Evolutionary conservation across 768 basidiomycete genomes (phyloP), one percentile per base, ranked within the genome.

Genomic region (Tricholoma matsutake): DNA sequence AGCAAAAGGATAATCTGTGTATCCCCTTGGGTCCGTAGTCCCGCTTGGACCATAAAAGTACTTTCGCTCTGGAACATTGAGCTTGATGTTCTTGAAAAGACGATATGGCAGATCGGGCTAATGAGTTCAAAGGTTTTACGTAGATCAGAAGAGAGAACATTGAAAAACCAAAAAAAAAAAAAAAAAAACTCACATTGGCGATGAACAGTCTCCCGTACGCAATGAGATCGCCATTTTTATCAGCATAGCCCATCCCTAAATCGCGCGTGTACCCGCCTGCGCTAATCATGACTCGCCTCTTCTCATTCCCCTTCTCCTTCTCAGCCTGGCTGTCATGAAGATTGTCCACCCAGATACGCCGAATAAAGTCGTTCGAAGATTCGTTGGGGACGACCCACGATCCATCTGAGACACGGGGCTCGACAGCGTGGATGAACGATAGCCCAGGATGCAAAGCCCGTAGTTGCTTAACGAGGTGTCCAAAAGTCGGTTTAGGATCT

Each of bases 351-450:
- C 79, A 80, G 18, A 78, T 76, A 1, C 67, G 31, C 16, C 75
- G 72, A 32, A 79, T 55, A 61, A 78, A 77, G 54, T 75, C 75
- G 49, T 77, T 79, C 1, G 64, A 69, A 45, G 66, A 61, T 18
- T 45, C 37, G 3, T 32, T 45, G 28, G 45, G 41, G 9, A 41
- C 31, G 2, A 8, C 37, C 45, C 58, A 13, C 53, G 55, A 43
- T 54, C 68, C 69, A 57, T 65, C 59, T 3, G 59, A 59, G 8
- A 56, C 28, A n/a, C 68, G 69, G 1, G 79, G 71, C 64, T 82
- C 78, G 34, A 75, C 65, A 34, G 77, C 66, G 61, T 83, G 81
- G 2, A 84, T 61, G 70, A 82, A 84, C 4, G 81, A 79, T 20
- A 83, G 67, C 9, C 72, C 64, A 11, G 78, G 77, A 53, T 71